Percentiles rank a stretch among this genome's conserved stretches.
These are phyloP conservation scores for Alternaria ethzedia DNA, from an alignment of 2,329 filamentous ascomycete species.

Conservation along the genomic window DNA sequence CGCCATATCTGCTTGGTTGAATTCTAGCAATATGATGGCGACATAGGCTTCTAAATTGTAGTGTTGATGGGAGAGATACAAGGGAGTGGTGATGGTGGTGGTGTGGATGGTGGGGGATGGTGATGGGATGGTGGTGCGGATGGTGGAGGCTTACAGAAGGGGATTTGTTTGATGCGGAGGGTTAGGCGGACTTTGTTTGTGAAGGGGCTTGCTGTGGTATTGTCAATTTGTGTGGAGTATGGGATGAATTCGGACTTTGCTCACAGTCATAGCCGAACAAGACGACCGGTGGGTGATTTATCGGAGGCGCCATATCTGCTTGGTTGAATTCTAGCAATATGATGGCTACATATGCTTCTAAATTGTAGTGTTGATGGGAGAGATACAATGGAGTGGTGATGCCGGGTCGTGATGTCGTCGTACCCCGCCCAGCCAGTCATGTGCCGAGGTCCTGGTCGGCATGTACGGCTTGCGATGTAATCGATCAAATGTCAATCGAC, in stretches of 20 bases:
- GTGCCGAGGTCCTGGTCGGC: slow-evolving; percentile 1
- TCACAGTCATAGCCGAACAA: slow-evolving; percentile 39
- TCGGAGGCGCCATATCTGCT: slow-evolving; percentile 3
- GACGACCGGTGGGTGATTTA: slow-evolving; percentile 18
- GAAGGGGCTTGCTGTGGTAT: slow-evolving; percentile 36
- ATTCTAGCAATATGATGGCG: rapidly evolving
- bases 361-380: neutral
- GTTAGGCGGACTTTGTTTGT: slow-evolving; percentile 48
- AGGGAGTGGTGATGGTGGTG: neutral
- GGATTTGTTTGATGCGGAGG: slow-evolving; percentile 47
- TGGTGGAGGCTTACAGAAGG: slow-evolving; percentile 35
- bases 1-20: neutral
- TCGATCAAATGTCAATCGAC: neutral
- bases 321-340: rapidly evolving
- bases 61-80: neutral
- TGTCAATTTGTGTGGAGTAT: neutral
- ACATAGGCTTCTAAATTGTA: neutral
- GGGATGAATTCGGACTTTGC: neutral
- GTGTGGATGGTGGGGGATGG: neutral
- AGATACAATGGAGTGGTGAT: neutral
- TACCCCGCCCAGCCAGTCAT: slow-evolving; percentile 8
- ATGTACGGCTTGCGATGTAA: neutral
- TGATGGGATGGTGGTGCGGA: neutral
- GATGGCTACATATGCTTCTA: rapidly evolving
- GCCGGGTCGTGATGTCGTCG: neutral